Base-by-base conservation (phyloP, 495 filamentous ascomycete genomes). In the Usnea hakonensis region DNA sequence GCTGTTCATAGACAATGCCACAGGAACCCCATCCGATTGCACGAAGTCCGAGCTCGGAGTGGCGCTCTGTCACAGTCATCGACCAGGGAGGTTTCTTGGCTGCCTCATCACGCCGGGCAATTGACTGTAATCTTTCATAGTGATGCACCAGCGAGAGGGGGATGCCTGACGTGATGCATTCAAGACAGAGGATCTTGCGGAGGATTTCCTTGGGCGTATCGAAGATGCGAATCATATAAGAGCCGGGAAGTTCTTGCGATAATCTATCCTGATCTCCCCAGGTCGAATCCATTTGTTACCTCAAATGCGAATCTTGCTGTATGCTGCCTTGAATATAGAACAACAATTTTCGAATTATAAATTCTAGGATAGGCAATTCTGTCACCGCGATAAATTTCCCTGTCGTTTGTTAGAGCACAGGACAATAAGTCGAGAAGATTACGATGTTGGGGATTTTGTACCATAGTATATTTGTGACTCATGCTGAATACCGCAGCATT, bases 1-100 rank as follows among this genome's bases (percentile, higher is more conserved):
- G 37, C 17, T 56, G 60, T 38, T 62, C 26, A 17, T 62, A 62
- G 11, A 62, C 16, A 21, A 23, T 46, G 21, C 37, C 33, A 30
- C 28, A 59, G 28, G 57, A 59, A 33, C 40, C 28, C 40, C 40
- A 50, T 16, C 57, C 57, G n/a, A 54, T 56, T 17, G 19, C 44
- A 23, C 35, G 33, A 13, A 56, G 37, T 14, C 8, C 11, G 17
- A 17, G 26, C n/a, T 21, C 21, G 10, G 16, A 40, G 21, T 21
- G n/a, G 14, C 38, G 11, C 11, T 37, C 38, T 44, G 41, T 44
- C 1, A 7, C 6, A 23, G 6, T 21, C 6, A 8, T 23, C 19
- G n/a, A 21, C 41, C 7, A 44, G 5, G 41, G 41, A 8, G 3
- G 11, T 21, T 5, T 23, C 3, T 44, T 23, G 7, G n/a, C n/a